Conservation (phyloP, 495 filamentous ascomycete genomes). For the Pyrenopolyporus hunteri region DNA sequence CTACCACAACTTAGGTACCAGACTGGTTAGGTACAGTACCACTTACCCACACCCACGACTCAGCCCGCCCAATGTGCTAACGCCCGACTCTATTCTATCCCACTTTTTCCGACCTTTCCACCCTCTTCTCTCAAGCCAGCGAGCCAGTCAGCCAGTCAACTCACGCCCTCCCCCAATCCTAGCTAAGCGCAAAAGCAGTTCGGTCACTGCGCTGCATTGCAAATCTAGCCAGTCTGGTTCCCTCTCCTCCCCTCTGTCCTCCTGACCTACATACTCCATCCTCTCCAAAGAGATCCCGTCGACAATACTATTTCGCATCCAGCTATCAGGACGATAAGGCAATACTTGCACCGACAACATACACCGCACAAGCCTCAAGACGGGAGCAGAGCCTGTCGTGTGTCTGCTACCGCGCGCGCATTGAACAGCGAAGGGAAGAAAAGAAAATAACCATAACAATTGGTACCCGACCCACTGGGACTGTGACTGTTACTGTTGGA, state of each 20-base stretch:
- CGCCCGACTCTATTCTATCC: slow-evolving; percentile 32
- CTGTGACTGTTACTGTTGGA: slow-evolving; percentile 23
- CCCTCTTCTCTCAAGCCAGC: slow-evolving; percentile 35
- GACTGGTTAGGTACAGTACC: no score
- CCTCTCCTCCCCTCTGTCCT: slow-evolving; percentile 32
- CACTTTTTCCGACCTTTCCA: slow-evolving; percentile 36
- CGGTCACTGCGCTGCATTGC: slow-evolving; percentile 21
- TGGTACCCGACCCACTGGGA: slow-evolving; percentile 27
- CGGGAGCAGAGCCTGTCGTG: slow-evolving; percentile 3
- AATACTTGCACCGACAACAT: slow-evolving; percentile 17
- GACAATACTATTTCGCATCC: slow-evolving; percentile 10
- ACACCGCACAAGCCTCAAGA: slow-evolving; percentile 10
- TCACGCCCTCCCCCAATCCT: slow-evolving; percentile 20
- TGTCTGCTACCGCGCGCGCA: slow-evolving; percentile 17
- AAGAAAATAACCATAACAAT: no score
- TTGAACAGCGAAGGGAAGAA: not conserved
- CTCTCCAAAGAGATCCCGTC: slow-evolving; percentile 6
- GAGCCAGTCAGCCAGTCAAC: slow-evolving; percentile 36
- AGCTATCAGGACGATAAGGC: slow-evolving; percentile 15
- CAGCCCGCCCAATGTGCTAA: slow-evolving; percentile 31
- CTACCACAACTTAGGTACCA: no score
- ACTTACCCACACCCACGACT: slow-evolving; percentile 9
- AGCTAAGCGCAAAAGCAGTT: slow-evolving; percentile 31
- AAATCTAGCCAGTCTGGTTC: slow-evolving; percentile 20
- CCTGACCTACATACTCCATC: slow-evolving; percentile 13